Evolutionary conservation across 352 stramenopile species (phyloP), one percentile per base, ranked within the genome.

Genomic region (Bremia lactucae): DNA sequence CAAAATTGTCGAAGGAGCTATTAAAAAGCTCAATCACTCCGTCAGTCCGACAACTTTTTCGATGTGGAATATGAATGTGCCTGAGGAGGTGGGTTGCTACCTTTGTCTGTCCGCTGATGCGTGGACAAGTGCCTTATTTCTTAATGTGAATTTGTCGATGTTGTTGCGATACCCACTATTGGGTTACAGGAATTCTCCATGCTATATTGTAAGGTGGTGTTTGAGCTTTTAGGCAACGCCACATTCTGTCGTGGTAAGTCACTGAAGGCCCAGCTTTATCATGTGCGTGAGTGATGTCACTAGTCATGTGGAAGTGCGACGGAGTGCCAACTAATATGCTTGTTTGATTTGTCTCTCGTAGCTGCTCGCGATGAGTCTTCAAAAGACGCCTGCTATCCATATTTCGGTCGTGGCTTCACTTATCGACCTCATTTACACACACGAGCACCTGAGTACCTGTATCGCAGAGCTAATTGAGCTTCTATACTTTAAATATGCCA

Each of bases 41-140:
- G 62, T 88, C 21, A 72, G 59, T 46, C 59, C 76, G 7, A 56
- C 71, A 26, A 83, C 66, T 2, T 87, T 87, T 31, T 47, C 52
- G 13, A 63, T 90, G 36, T 90, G 77, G 77, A 70, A 72, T 33
- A 87, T 86, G 72, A 86, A 83, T 15, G 51, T 84, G 3, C 77
- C 77, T 0, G 77, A 90, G 44, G 77, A 87, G 59, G 73, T 82
- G 24, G 5, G 55, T 14, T 29, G 39, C 22, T 14, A 36, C 1
- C 2, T 10, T 0, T 10, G n/a, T n/a, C n/a, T n/a, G n/a, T n/a
- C n/a, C n/a, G n/a, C n/a, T n/a, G n/a, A n/a, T n/a, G n/a, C n/a
- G n/a, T 29, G 10, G 16, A 9, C 1, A 16, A 11, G 25, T 23
- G 15, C 19, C 7, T 11, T 7, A 42, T 21, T n/a, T 40, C 5